Percentiles rank a stretch among this genome's conserved stretches.
Evolutionary conservation across 2,329 filamentous ascomycete species (phyloP).

Genomic region (Botrytis byssoidea): DNA sequence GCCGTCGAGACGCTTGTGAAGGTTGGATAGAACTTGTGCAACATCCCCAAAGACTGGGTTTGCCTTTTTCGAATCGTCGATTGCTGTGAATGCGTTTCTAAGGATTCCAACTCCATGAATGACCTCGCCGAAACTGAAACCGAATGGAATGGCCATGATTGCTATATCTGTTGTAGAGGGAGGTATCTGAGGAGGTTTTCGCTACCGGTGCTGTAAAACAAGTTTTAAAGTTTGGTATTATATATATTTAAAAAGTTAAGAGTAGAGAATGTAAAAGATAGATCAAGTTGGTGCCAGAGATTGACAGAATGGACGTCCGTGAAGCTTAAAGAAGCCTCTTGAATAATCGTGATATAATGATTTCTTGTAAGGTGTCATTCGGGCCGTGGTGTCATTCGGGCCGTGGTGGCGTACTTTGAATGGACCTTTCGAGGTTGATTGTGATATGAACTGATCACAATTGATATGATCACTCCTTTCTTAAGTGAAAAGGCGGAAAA

Average conservation of each 20-base stretch:
- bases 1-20: conserved; percentile 15
- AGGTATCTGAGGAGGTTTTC: background rate
- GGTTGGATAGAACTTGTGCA: conserved; percentile 13
- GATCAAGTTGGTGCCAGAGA: conserved; percentile 13
- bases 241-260: background rate
- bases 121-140: conserved; percentile 20
- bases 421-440: conserved; percentile 1
- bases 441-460: conserved; percentile 16
- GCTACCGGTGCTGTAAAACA: background rate
- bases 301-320: conserved; percentile 15
- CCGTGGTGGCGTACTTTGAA: conserved; percentile 3
- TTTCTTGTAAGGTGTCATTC: conserved; percentile 22
- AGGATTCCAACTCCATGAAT: conserved; percentile 18
- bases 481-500: background rate
- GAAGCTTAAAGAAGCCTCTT: conserved; percentile 20
- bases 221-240: background rate
- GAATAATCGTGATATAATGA: conserved; percentile 18
- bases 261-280: conserved; percentile 1
- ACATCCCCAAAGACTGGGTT: conserved; percentile 17
- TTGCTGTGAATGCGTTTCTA: conserved; percentile 15
- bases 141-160: conserved; percentile 20
- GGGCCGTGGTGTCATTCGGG: conserved; percentile 18
- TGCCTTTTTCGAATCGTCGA: conserved; percentile 14
- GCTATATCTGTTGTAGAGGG: background rate
- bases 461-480: background rate